Evolutionary conservation across 2,329 filamentous ascomycete species (phyloP), one percentile per base, ranked within the genome.

Genomic region (Sporothrix globosa): DNA sequence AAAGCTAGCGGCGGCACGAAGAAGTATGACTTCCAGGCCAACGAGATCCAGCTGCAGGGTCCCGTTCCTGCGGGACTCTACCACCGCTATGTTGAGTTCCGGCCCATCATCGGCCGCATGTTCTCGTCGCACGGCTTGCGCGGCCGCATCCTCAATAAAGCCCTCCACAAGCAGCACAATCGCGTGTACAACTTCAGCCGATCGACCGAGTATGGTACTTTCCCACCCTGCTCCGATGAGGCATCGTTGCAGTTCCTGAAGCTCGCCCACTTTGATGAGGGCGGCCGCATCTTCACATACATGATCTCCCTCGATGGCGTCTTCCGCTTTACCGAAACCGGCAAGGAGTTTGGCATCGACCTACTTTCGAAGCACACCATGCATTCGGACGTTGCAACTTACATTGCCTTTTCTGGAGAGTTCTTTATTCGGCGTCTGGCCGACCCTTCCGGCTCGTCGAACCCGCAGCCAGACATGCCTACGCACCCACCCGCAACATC

Each of bases 291-390:
- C 70, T 97, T 96, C 77, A 98, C 95, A 27, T 98, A 97, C 75
- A 90, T 97, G 34, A 83, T 98, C 27, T 97, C 93, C 0, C 85
- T 97, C 7, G 95, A 98, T 77, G 91, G 91, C 5, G 85, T 95
- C 68, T 87, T 96, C 77, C 90, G 93, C 60, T 97, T 97, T 80
- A 97, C 95, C 0, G 95, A 97, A 80, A 98, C 95, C 0, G 95
- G 95, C 41, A 96, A 96, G 76, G 94, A 97, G 76, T 97, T 97
- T 72, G 93, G 94, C 68, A 93, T 98, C 76, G 95, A 97, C 80
- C 84, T 97, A 79, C 81, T 98, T 76, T 93, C 90, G 79, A 98
- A 98, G 79, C 95, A 98, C 80, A 97, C 93, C 53, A 97, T 98
- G 93, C 95, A 98, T 81, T 95, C 92, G 74, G 90, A 97, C 79